Percentiles rank a stretch among this genome's conserved stretches.
Conservation (phyloP, 2,329 filamentous ascomycete species). For the Zopfia rhizophila region DNA sequence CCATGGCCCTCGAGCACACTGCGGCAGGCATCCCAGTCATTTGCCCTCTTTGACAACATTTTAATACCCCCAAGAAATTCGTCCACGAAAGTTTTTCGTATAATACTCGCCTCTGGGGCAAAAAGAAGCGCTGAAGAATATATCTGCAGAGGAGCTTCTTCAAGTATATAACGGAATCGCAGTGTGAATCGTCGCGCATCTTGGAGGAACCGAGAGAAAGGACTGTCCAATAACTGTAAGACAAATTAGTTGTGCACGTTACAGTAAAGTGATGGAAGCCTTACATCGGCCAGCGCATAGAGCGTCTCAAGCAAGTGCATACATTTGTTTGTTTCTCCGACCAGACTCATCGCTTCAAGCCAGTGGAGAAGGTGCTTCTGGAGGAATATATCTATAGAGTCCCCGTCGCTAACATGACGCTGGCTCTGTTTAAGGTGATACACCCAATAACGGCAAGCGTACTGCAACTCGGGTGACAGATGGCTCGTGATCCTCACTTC, state of each 20-base stretch:
- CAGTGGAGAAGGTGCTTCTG: conserved; percentile 52
- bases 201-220: conserved; percentile 28
- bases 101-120: conserved; percentile 35
- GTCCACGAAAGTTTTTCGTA: conserved; percentile 18
- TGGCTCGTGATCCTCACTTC: background rate
- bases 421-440: conserved; percentile 40
- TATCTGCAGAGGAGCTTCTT: conserved; percentile 46
- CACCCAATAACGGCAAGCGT: conserved; percentile 54
- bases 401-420: conserved; percentile 27
- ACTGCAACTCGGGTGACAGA: conserved; percentile 29
- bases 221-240: conserved; percentile 19
- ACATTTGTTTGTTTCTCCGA: conserved; percentile 32
- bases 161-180: conserved; percentile 33
- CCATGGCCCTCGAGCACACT: conserved; percentile 17
- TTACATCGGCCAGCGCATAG: conserved; percentile 21
- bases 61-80: conserved; percentile 11
- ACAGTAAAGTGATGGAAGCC: conserved; percentile 10
- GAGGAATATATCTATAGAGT: conserved; percentile 46
- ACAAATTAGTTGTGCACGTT: conserved; percentile 14
- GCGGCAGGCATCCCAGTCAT: conserved; percentile 22
- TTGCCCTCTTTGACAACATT: conserved; percentile 15
- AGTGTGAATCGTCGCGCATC: conserved; percentile 48
- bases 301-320: conserved; percentile 27
- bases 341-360: conserved; percentile 54
- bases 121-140: conserved; percentile 53